Conservation (phyloP, 192 early-diverging fungal species). For the Gryganskiella cystojenkinii region DNA sequence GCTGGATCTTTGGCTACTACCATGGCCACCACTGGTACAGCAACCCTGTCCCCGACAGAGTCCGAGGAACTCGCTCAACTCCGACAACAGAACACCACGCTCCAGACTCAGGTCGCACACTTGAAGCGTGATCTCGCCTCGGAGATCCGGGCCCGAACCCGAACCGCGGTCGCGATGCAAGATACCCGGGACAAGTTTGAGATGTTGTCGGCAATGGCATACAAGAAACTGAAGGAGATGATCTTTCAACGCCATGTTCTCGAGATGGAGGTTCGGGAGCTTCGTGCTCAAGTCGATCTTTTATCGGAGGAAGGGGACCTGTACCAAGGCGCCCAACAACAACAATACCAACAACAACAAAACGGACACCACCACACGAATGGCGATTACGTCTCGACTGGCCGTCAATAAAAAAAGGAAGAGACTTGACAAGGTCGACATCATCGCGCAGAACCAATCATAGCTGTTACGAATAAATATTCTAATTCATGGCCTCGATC, state of each 20-base stretch:
- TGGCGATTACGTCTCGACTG: conserved; percentile 12
- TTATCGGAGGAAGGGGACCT: conserved; percentile 11
- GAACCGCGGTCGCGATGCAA: conserved; percentile 56
- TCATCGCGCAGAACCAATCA: too few relatives aligned
- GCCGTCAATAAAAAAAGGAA: conserved; percentile 1
- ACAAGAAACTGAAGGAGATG: conserved; percentile 62
- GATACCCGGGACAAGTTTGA: conserved; percentile 63
- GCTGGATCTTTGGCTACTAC: not conserved
- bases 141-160: conserved; percentile 39
- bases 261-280: conserved; percentile 46
- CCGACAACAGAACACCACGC: conserved; percentile 22
- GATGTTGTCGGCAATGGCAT: conserved; percentile 57
- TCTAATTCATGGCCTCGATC: too few relatives aligned
- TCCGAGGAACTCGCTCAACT: conserved; percentile 28
- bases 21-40: not conserved
- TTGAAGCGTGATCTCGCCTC: conserved; percentile 35
- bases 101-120: conserved; percentile 24
- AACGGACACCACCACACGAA: conserved; percentile 1
- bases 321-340: not conserved
- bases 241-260: conserved; percentile 45
- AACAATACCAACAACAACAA: conserved; percentile 6
- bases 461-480: too few relatives aligned
- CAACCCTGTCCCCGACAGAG: not conserved
- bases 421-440: too few relatives aligned
- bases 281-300: conserved; percentile 35